Evolutionary conservation across 257 asterid species (phyloP).

Genomic region (Nicotiana tomentosiformis): DNA sequence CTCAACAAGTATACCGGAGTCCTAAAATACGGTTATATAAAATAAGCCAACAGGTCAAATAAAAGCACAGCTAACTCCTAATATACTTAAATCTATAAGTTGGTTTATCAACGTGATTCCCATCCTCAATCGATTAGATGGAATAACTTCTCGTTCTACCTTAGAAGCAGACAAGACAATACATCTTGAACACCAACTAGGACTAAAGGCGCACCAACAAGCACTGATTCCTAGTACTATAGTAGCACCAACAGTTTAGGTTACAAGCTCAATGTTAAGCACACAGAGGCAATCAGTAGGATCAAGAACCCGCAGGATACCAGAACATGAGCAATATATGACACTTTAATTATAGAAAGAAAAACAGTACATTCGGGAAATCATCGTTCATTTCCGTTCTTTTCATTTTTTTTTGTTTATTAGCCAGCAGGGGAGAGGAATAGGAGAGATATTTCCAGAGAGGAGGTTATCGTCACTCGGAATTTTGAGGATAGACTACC

Average conservation of each 20-base stretch:
- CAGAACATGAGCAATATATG: background rate
- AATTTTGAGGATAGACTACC: background rate
- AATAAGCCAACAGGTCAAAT: background rate
- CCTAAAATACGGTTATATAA: background rate
- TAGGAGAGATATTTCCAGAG: background rate
- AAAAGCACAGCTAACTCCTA: background rate
- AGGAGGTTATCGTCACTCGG: background rate
- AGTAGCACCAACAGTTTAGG: slow-evolving; percentile 1
- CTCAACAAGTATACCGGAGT: background rate
- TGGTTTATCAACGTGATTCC: background rate
- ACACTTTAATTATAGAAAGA: background rate
- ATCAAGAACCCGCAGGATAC: background rate
- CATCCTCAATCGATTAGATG: background rate
- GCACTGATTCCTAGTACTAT: background rate
- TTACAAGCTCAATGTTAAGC: background rate
- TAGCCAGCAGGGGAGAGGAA: background rate
- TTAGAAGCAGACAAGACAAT: background rate
- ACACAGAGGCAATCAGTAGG: background rate
- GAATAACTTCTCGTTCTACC: background rate
- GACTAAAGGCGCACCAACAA: slow-evolving; percentile 1
- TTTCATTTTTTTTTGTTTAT: background rate
- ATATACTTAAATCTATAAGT: background rate
- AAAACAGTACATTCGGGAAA: background rate
- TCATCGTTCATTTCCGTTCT: background rate
- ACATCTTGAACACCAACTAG: background rate